Base-by-base conservation (phyloP, 2,329 filamentous ascomycete genomes). In the Alternaria sp. region DNA sequence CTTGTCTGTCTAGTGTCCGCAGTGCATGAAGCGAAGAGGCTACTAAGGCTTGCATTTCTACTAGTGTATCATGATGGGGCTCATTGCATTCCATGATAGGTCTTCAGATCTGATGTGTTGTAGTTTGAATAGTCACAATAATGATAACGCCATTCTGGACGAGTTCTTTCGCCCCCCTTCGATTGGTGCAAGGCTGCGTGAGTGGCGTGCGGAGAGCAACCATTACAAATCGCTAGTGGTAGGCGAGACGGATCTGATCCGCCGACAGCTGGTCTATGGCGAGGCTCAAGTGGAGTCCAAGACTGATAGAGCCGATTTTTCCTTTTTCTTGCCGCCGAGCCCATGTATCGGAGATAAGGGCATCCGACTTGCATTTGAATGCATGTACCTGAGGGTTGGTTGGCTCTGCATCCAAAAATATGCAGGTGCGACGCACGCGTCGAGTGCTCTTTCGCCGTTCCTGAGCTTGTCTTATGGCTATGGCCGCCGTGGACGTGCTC, bases 1-100 rank as follows among this genome's bases (percentile, higher is more conserved):
- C 70, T 71, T 71, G 62, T 63, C 50, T 50, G 23, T 25, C 18
- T 70, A 71, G 69, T 69, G 70, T 69, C 69, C 63, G 69, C 65
- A 58, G 57, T 67, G 70, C 67, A 69, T 71, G 57, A 63, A 58
- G 55, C 54, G 65, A 50, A 41, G 49, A 65, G 58, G 33, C 64
- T 59, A 55, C 50, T 60, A 64, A 62, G 47, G 45, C 54, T 46
- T 28, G 54, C 41, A 46, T 46, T 56, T 1, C 54, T 56, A 18
- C 41, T 56, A 56, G 49, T 41, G 49, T 8, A 37, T 41, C 14
- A 37, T 12, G 15, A 10, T 7, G 49, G 49, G 11, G n/a, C 33
- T 20, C 20, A 8, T 23, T 37, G 30, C 49, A 20, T 41, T 25
- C n/a, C 37, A 41, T 21, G 9, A 21, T 6, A 23, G 23, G 20